A percentile compares a stretch with the other conserved stretches of the same genome.
These are phyloP conservation scores for Jamesozyma lodderae DNA, from an alignment of 805 yeast species.

Conservation along the genomic window DNA sequence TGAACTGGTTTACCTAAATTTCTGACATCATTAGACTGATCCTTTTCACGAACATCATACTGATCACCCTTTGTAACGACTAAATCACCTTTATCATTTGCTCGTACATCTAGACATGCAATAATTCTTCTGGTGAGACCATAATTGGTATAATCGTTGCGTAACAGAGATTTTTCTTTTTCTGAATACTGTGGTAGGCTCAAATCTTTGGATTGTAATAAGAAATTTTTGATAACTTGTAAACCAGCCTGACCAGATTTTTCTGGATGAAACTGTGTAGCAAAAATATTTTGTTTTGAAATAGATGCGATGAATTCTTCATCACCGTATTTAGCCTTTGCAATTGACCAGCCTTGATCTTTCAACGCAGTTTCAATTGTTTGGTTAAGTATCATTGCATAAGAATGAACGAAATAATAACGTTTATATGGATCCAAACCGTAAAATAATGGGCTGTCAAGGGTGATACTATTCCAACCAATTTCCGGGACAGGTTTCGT, in stretches of 20 bases:
- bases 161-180: constrained; percentile 12
- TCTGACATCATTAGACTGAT: constrained; percentile 51
- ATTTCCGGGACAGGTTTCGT: constrained; percentile 88
- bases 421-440: constrained; percentile 59
- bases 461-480: constrained; percentile 74
- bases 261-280: constrained; percentile 99
- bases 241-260: constrained; percentile 91
- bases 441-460: constrained; percentile 35
- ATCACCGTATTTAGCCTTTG: constrained; percentile 62
- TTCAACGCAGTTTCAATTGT: constrained; percentile 27
- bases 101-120: constrained; percentile 95
- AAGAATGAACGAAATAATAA: constrained; percentile 93
- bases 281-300: constrained; percentile 68
- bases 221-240: constrained; percentile 61
- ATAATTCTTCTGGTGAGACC: constrained; percentile 87
- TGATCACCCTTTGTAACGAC: constrained; percentile 99
- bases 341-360: constrained; percentile 57
- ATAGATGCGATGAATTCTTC: constrained; percentile 81
- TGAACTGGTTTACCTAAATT: constrained; percentile 96
- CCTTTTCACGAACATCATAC: constrained; percentile 86
- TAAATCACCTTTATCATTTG: constrained; percentile 88
- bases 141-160: constrained; percentile 34
- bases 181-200: constrained; percentile 18
- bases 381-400: constrained; percentile 59
- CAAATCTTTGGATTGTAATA: constrained; percentile 33